A percentile compares a stretch with the other conserved stretches of the same genome.
Evolutionary conservation across 768 basidiomycete species (phyloP).

Genomic region (Mycena olivaceomarginata): DNA sequence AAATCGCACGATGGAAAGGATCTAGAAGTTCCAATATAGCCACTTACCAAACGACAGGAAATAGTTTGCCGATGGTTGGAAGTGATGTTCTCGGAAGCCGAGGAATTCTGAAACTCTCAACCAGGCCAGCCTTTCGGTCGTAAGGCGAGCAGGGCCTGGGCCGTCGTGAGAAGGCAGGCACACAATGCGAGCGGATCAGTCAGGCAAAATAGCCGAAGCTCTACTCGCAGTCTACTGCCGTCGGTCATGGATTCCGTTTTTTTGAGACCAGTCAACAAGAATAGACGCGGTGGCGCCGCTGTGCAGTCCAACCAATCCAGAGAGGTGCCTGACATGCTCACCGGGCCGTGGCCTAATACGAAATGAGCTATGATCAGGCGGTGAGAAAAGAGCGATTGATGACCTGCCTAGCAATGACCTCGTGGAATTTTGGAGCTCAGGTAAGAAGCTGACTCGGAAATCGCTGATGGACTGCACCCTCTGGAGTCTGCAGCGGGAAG

Average conservation of each 20-base stretch:
- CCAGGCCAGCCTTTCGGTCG: background rate
- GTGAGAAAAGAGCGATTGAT: background rate
- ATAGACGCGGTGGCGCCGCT: too few species aligned
- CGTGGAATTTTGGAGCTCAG: too few species aligned
- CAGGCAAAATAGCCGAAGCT: too few species aligned
- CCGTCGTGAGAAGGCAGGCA: background rate
- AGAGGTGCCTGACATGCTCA: background rate
- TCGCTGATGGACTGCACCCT: background rate
- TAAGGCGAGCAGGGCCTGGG: background rate
- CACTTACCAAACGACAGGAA: background rate
- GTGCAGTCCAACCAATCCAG: background rate
- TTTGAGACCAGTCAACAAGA: too few species aligned
- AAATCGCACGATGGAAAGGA: background rate
- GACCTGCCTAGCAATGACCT: background rate
- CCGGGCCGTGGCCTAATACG: background rate
- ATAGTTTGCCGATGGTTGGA: too few species aligned
- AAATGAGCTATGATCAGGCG: background rate
- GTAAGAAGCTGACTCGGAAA: background rate
- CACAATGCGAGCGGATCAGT: too few species aligned
- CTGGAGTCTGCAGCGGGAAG: background rate
- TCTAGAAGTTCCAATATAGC: background rate
- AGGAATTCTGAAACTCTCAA: too few species aligned
- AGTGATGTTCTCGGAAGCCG: too few species aligned
- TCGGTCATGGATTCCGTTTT: too few species aligned
- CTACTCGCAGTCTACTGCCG: too few species aligned